phyloP scores from a whole-genome alignment of 2,329 filamentous ascomycete genomes.

The Hymenoscyphus occultus region DNA sequence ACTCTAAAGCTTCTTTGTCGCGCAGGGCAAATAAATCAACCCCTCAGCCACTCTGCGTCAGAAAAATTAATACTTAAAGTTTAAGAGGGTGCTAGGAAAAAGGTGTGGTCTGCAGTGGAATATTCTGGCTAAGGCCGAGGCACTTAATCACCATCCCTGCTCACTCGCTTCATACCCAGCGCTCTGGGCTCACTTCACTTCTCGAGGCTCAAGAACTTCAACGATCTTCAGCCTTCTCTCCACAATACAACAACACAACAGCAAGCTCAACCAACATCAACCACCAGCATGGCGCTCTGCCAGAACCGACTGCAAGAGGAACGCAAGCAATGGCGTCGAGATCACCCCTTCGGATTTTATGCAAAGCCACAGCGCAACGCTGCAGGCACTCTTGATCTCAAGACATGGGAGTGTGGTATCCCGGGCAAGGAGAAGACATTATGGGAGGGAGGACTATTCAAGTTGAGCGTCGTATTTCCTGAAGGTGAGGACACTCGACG shows the following conservation, averaged over 20 bases:
- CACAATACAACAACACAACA: constrained; percentile 10
- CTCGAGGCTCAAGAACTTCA: not conserved
- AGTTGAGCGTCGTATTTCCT: constrained; percentile 87
- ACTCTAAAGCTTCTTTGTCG: not conserved
- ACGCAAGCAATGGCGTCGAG: constrained; percentile 92
- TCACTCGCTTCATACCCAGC: not conserved
- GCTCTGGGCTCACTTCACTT: not conserved
- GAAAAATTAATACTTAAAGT: not conserved
- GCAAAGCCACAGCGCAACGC: constrained; percentile 80
- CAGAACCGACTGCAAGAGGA: constrained; percentile 86
- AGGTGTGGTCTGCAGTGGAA: not conserved
- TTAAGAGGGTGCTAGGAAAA: not conserved
- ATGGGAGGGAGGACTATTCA: constrained; percentile 97
- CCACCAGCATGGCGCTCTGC: constrained; percentile 72
- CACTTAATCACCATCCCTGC: not conserved
- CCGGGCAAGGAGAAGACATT: constrained; percentile 96
- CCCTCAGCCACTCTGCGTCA: not conserved
- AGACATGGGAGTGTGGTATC: constrained; percentile 94
- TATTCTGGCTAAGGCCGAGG: not conserved
- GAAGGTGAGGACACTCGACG: constrained; percentile 62
- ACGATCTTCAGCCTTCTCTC: constrained; percentile 15
- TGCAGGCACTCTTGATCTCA: constrained; percentile 82
- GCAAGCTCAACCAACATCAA: constrained; percentile 1
- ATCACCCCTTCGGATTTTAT: constrained; percentile 97
- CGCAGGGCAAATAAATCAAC: not conserved